phyloP scores from a whole-genome alignment of 148 eudicot species.

The Camellia japonica region DNA sequence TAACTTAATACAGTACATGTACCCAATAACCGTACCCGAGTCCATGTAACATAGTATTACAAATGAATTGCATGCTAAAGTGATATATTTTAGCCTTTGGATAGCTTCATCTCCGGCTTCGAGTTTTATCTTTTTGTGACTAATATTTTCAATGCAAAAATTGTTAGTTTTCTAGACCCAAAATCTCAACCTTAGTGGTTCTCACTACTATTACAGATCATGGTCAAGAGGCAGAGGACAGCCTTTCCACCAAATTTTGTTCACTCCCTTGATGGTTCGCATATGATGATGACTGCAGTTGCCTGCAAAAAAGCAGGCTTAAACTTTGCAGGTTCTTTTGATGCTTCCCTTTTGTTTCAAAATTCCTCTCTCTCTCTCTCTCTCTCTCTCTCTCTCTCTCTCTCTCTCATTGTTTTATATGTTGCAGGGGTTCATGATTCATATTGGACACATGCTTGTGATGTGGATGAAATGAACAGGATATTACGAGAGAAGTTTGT shows the following conservation, averaged over 20 bases:
- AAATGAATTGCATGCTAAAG: background rate
- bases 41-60: background rate
- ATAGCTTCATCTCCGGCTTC: background rate
- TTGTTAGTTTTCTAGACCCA: slow-evolving; percentile 1
- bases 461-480: slow-evolving; percentile 74
- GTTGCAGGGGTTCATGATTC: slow-evolving; percentile 94
- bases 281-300: slow-evolving; percentile 99
- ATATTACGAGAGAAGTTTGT: slow-evolving; percentile 88
- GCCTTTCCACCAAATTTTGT: slow-evolving; percentile 98
- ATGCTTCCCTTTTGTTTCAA: background rate
- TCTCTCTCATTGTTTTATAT: background rate
- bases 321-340: slow-evolving; percentile 74
- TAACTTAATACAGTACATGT: no score
- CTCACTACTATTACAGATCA: slow-evolving; percentile 42
- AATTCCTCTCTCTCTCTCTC: background rate
- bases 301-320: slow-evolving; percentile 92
- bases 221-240: slow-evolving; percentile 83
- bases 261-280: slow-evolving; percentile 98
- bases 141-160: background rate
- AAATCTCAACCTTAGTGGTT: background rate
- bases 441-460: slow-evolving; percentile 97
- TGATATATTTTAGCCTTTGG: background rate
- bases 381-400: background rate
- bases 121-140: background rate
- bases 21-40: no score